Conservation (phyloP, 2,329 filamentous ascomycete species). For the Paecilomyces sp. region DNA sequence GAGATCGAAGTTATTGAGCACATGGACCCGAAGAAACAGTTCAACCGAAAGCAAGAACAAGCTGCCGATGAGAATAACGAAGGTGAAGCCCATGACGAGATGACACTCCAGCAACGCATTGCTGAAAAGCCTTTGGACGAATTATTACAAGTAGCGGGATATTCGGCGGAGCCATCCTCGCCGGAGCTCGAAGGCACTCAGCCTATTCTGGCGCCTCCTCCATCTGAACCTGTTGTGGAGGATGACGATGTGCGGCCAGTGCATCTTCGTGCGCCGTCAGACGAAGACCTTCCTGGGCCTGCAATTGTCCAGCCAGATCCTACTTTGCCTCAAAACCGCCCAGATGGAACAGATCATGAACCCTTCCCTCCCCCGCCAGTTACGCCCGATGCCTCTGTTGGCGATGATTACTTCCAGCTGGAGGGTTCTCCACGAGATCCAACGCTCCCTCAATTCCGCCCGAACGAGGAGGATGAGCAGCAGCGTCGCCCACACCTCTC, state of each 20-base stretch:
- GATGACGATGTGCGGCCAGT: conserved; percentile 17
- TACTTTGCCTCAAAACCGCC: conserved; percentile 11
- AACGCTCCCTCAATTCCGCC: conserved; percentile 41
- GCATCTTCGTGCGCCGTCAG: conserved; percentile 8
- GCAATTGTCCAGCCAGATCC: conserved; percentile 1
- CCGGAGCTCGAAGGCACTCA: conserved; percentile 12
- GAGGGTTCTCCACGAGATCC: conserved; percentile 24
- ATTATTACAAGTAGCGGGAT: conserved; percentile 36
- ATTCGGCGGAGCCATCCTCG: conserved; percentile 21
- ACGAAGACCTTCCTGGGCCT: neutral
- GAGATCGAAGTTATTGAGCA: conserved; percentile 34
- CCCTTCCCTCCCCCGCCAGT: conserved; percentile 6
- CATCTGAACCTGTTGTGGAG: conserved; percentile 10
- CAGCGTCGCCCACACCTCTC: conserved; percentile 14
- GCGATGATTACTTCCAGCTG: conserved; percentile 4
- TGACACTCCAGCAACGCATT: conserved; percentile 21
- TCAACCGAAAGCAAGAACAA: conserved; percentile 8
- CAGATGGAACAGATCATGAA: conserved; percentile 6
- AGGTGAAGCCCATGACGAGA: conserved; percentile 17
- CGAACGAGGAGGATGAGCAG: conserved; percentile 22
- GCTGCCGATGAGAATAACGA: conserved; percentile 15
- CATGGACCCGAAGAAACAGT: conserved; percentile 19
- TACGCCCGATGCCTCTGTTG: conserved; percentile 1
- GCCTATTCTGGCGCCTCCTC: conserved; percentile 18
- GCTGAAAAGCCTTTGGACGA: conserved; percentile 34